Conservation (phyloP, 441 rosid species). For the Cnidoscolus chayamansa region DNA sequence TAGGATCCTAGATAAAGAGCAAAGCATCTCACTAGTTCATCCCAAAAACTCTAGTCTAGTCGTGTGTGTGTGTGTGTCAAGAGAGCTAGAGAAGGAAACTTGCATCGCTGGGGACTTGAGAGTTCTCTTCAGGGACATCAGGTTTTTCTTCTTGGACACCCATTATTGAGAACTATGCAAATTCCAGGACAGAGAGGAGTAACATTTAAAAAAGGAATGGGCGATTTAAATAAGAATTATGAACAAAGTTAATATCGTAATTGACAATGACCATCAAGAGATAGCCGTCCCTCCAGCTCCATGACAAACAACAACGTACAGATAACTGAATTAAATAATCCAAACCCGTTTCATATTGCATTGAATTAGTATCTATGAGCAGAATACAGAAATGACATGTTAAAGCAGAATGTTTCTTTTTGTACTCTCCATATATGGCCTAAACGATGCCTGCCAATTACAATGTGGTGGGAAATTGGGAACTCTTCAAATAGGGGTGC, state of each 20-base stretch:
- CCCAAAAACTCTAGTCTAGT: background rate
- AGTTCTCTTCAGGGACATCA: background rate
- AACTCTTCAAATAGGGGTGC: too few relatives aligned
- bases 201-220: background rate
- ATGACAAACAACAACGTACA: slow-evolving; percentile 10
- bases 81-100: slow-evolving; percentile 16
- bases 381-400: too few relatives aligned
- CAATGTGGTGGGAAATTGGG: too few relatives aligned
- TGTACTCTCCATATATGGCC: background rate
- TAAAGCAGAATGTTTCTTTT: too few relatives aligned
- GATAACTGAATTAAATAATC: background rate
- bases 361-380: too few relatives aligned
- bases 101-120: slow-evolving; percentile 19
- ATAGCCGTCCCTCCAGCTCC: slow-evolving; percentile 23
- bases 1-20: too few relatives aligned
- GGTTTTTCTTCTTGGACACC: slow-evolving; percentile 23
- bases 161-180: slow-evolving; percentile 18
- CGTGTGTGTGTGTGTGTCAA: background rate
- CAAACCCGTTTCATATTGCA: too few relatives aligned
- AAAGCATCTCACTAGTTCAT: too few relatives aligned
- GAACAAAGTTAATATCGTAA: slow-evolving; percentile 23
- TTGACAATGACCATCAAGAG: slow-evolving; percentile 9
- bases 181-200: background rate
- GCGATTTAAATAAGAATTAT: background rate
- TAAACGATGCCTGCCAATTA: too few relatives aligned